Evolutionary conservation across 371 early-diverging fungal species (phyloP), one percentile per base, ranked within the genome.

Genomic region (Mortierella sp.): DNA sequence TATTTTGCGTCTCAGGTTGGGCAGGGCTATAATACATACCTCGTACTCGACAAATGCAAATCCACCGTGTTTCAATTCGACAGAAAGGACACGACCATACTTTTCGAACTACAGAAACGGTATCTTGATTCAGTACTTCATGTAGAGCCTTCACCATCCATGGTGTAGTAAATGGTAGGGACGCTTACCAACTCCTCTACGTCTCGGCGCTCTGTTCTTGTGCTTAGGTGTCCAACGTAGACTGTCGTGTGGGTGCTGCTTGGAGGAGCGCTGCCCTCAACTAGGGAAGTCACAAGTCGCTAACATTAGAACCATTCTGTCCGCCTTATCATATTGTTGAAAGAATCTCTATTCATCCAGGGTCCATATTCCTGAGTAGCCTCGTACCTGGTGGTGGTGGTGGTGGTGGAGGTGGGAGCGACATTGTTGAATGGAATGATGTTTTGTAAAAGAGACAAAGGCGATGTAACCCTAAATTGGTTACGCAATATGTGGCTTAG

Each of bases 11-110:
- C 18, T 52, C 52, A 52, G n/a, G 10, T 24, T 52, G 20, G n/a
- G 9, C 20, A 52, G 9, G 9, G 1, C 20, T 16, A 51, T 10
- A 9, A 52, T 22, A 84, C 70, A 62, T 83, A 88, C 88, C 84
- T 89, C 88, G 67, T 84, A 89, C 67, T 90, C 90, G 66, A 89
- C 86, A 83, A 90, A 90, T 35, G 88, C 88, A 78, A 85, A 87
- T 8, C 86, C 87, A 45, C 78, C 84, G 32, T 81, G 83, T 73
- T 85, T 86, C 60, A 85, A 64, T 70, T 76, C 84, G 32, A 87
- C 84, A 43, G 83, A 81, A 32, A 86, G 40, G n/a, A 86, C 71
- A 49, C 84, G 84, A 26, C 86, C 86, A 57, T 85, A 85, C 28
- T 81, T 75, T 68, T 85, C 76, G 57, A 84, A 83, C 83, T 79